Evolutionary conservation across 2,329 filamentous ascomycete species (phyloP).

Genomic region (Claviceps arundinis): DNA sequence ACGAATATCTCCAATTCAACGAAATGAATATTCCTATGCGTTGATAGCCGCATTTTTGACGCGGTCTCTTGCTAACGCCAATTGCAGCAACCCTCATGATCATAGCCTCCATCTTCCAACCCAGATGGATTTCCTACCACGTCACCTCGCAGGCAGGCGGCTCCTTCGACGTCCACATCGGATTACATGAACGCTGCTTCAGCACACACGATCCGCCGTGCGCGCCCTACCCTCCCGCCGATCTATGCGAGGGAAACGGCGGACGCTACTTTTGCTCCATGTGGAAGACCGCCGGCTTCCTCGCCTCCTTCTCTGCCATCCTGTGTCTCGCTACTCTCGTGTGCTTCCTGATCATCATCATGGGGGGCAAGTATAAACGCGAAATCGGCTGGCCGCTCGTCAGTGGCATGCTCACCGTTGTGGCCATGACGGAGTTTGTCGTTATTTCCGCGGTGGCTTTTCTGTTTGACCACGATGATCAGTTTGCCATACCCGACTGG

Average conservation of each 20-base stretch:
- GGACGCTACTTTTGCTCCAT: slow-evolving; percentile 72
- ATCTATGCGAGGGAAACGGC: slow-evolving; percentile 28
- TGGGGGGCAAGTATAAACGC: slow-evolving; percentile 66
- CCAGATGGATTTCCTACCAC: slow-evolving; percentile 57
- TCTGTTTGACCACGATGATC: slow-evolving; percentile 68
- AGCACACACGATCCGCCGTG: slow-evolving; percentile 51
- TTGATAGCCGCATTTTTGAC: too few relatives aligned
- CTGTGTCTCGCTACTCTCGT: slow-evolving; percentile 71
- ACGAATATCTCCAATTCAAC: too few relatives aligned
- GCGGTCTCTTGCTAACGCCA: slow-evolving; percentile 16
- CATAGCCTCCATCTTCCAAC: slow-evolving; percentile 52
- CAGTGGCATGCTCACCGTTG: slow-evolving; percentile 48
- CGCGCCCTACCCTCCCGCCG: slow-evolving; percentile 23
- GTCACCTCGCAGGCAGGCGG: slow-evolving; percentile 35
- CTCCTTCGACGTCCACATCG: slow-evolving; percentile 47
- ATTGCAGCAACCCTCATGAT: slow-evolving; percentile 55
- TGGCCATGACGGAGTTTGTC: slow-evolving; percentile 57
- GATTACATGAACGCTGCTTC: slow-evolving; percentile 71
- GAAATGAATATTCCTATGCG: too few relatives aligned
- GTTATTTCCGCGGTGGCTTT: slow-evolving; percentile 76
- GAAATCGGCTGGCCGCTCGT: slow-evolving; percentile 75
- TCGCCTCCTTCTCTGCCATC: slow-evolving; percentile 76
- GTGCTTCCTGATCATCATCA: slow-evolving; percentile 62
- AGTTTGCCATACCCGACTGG: slow-evolving; percentile 73
- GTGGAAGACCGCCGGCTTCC: slow-evolving; percentile 80